Base-by-base conservation (phyloP, 306 rosid species). In the Vigna mungo region DNA sequence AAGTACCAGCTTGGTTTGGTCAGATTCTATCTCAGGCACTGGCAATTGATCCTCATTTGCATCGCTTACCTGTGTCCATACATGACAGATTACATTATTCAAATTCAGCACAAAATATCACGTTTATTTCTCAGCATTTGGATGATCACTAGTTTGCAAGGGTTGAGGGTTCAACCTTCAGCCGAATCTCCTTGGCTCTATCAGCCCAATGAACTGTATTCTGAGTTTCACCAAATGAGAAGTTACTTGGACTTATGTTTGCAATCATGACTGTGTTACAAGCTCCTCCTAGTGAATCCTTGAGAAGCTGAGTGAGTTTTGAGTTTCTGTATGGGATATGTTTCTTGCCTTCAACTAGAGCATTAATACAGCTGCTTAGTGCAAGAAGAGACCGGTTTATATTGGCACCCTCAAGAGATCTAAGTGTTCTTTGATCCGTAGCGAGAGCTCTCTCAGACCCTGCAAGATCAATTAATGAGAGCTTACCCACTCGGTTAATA, bases 391-490 rank as follows among this genome's bases (percentile, higher is more conserved):
- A 95, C 65, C 97, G 87, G 75, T 95, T 95, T 80, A 95, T 95
- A 62, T 91, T 95, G 65, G 99, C 99, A 68, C 99, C 99, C 79
- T 95, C 99, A 0, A 95, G 92, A 75, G 99, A 95, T 84, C 97
- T 86, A 58, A 87, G 78, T 54, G 99, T 95, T 81, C 99, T 90
- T 76, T 92, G 97, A 84, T 95, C 97, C 0, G 97, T 95, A 68
- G 97, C 99, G 78, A 92, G 93, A 49, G 99, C 97, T 85, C 98
- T 95, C 86, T 95, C 98, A 18, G 98, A 95, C 67, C 98, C 97
- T 9, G 98, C 98, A 79, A 95, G 97, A 87, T 95, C 97, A 77
- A 95, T 90, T 55, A 95, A 72, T 18, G 98, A 95, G 71, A 95
- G 97, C 88, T 95, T 95, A 37, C 98, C 98, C 44, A 89, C 88